Percentiles rank a stretch among this genome's conserved stretches.
Evolutionary conservation across 257 asterid species (phyloP).

Genomic region (Gentiana macrophylla): DNA sequence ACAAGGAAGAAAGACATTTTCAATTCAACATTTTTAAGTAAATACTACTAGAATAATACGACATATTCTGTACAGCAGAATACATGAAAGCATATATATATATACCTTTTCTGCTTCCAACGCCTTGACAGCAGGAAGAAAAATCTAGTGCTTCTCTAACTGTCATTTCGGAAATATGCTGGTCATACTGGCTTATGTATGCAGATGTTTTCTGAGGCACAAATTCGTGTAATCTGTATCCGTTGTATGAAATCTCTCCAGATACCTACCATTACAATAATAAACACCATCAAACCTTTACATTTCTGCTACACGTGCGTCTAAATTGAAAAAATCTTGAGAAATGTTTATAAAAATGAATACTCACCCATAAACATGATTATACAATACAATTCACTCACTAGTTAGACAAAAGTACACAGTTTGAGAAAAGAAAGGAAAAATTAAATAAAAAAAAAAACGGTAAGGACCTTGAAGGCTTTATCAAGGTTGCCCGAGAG

Average conservation of each 20-base stretch:
- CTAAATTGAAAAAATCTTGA: too few species aligned
- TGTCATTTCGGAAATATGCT: conserved; percentile 27
- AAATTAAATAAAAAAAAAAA: too few species aligned
- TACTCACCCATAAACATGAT: too few species aligned
- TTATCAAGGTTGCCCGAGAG: conserved; percentile 55
- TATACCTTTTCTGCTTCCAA: conserved; percentile 21
- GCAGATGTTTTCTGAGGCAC: conserved; percentile 26
- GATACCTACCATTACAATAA: conserved; percentile 10
- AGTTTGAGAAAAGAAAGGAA: too few species aligned
- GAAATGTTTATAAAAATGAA: too few species aligned
- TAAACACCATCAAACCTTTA: too few species aligned
- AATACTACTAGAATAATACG: background rate
- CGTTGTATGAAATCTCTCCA: conserved; percentile 26
- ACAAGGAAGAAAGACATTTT: background rate
- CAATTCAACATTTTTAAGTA: background rate
- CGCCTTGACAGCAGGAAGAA: conserved; percentile 27
- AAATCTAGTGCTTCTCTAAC: conserved; percentile 32
- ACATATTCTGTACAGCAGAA: background rate
- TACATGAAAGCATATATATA: too few species aligned
- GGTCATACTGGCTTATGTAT: conserved; percentile 24
- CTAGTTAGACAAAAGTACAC: too few species aligned
- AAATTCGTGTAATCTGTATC: conserved; percentile 19
- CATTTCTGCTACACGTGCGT: too few species aligned
- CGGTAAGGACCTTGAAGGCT: conserved; percentile 36
- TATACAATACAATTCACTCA: too few species aligned